These are phyloP conservation scores for Clavispora santaluciae DNA, from an alignment of 805 yeast species.

Conservation along the genomic window DNA sequence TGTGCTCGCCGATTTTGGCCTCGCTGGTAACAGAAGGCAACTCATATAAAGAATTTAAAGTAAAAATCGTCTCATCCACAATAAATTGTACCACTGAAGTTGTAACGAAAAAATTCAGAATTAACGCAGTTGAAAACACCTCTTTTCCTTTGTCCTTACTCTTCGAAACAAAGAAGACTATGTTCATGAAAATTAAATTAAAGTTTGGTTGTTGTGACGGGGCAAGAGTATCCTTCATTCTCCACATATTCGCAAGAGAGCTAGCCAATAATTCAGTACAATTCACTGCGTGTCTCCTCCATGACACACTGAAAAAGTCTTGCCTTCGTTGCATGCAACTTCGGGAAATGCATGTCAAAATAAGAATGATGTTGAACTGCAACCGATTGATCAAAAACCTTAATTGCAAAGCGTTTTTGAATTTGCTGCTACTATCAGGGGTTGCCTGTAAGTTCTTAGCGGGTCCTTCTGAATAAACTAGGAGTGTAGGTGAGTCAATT, in stretches of 20 bases:
- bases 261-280: slow-evolving; percentile 32
- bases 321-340: slow-evolving; percentile 47
- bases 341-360: slow-evolving; percentile 41
- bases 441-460: slow-evolving; percentile 26
- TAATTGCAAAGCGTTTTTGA: slow-evolving; percentile 56
- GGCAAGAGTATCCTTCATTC: neutral
- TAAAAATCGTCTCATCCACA: neutral
- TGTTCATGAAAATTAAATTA: slow-evolving; percentile 31
- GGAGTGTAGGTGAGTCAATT: slow-evolving; percentile 29
- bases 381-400: slow-evolving; percentile 47
- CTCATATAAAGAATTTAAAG: neutral
- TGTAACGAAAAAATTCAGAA: slow-evolving; percentile 45
- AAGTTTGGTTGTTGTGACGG: slow-evolving; percentile 19
- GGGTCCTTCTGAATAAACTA: slow-evolving; percentile 43
- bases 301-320: slow-evolving; percentile 29
- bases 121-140: slow-evolving; percentile 35
- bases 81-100: slow-evolving; percentile 4
- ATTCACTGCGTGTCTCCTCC: slow-evolving; percentile 38
- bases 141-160: slow-evolving; percentile 20
- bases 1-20: neutral
- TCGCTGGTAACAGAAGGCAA: neutral
- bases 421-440: slow-evolving; percentile 51
- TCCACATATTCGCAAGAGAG: neutral
- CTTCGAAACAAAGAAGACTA: slow-evolving; percentile 24
- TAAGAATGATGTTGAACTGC: slow-evolving; percentile 39